Base-by-base conservation (phyloP, 2,329 filamentous ascomycete genomes). In the Ophiosphaerella narmari region DNA sequence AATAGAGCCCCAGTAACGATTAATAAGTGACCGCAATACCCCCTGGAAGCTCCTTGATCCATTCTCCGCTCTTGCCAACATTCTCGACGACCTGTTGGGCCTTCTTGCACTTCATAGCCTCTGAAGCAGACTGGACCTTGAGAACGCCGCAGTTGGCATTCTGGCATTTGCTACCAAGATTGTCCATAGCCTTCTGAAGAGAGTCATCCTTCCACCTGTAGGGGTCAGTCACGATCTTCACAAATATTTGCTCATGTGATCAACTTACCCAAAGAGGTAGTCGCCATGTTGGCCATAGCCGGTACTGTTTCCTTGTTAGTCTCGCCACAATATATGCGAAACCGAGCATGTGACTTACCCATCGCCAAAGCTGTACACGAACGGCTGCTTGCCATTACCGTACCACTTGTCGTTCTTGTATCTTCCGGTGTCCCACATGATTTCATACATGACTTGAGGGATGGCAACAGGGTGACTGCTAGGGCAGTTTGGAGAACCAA, bases 51-150 rank as follows among this genome's bases (percentile, higher is more conserved):
- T 68, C 54, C 13, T 59, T 59, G 14, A 69, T 35, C 66, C 64
- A 68, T n/a, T 42, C 39, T 21, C 65, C 65, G 18, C 48, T 45
- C 32, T 56, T 49, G 4, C 66, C 66, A 46, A 81, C 77, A 8
- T 74, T 54, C 67, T 82, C 80, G 32, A 74, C 72, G 13, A 78
- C 78, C 57, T 78, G 75, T 57, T 81, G 78, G 29, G 72, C 38
- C 50, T 68, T 69, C 52, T 59, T 67, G 35, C 65, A 70, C 3
- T 39, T 38, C 53, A 59, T 62, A 0, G 65, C 39, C n/a, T 68
- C 61, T 23, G 57, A 48, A 1, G 55, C 64, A 31, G 63, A 65
- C 48, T 70, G 66, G 3, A 67, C 59, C 48, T 67, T 68, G 7
- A 69, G 54, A 37, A 66, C 65, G 16, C 43, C 54, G 54, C 66